These are phyloP conservation scores for Saccharomyces hybrid DNA, from an alignment of 1,139 yeast species.

Conservation along the genomic window DNA sequence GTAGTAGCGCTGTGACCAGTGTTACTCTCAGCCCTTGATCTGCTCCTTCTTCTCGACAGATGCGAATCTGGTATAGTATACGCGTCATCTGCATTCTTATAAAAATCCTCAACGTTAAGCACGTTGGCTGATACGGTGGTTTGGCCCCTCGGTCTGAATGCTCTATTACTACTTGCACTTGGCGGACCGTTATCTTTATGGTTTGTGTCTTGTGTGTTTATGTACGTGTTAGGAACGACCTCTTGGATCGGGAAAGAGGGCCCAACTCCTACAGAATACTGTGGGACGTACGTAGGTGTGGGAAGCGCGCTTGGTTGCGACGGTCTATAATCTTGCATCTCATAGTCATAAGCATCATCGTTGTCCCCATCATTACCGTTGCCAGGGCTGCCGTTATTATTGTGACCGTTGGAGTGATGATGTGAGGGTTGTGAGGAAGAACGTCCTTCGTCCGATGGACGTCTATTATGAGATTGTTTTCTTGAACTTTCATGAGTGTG, in stretches of 20 bases:
- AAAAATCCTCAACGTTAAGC: constrained; percentile 14
- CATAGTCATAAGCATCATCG: constrained; percentile 23
- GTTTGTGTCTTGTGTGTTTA: constrained; percentile 11
- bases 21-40: constrained; percentile 2
- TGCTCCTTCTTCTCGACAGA: constrained; percentile 1
- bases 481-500: not conserved
- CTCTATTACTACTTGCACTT: constrained; percentile 2
- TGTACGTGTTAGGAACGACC: constrained; percentile 29
- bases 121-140: constrained; percentile 22
- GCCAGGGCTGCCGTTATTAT: constrained; percentile 8
- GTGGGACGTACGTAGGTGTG: constrained; percentile 22
- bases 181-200: constrained; percentile 3
- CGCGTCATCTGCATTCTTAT: constrained; percentile 5
- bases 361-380: constrained; percentile 11
- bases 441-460: not conserved
- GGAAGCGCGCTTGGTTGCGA: constrained; percentile 17
- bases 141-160: constrained; percentile 1
- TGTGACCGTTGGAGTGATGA: not conserved
- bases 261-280: constrained; percentile 15
- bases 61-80: not conserved
- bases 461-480: not conserved
- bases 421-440: constrained; percentile 1
- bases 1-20: constrained; percentile 1
- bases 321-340: constrained; percentile 20
- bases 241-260: constrained; percentile 25